phyloP scores from a whole-genome alignment of 2,329 filamentous ascomycete genomes.

The Thermomyces lanuginosus region DNA sequence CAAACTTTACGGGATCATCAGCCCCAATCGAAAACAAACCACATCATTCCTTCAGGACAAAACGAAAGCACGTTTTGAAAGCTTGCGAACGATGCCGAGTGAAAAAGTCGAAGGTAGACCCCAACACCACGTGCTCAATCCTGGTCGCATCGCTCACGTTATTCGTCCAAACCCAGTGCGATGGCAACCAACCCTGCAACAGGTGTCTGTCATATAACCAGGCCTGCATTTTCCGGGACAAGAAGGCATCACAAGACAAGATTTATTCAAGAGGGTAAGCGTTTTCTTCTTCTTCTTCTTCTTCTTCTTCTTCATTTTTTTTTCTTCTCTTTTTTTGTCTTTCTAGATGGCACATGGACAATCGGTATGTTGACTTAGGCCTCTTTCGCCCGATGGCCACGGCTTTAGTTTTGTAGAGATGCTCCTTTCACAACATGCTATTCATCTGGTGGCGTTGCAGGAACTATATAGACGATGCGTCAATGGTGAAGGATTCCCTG shows the following conservation, averaged over 20 bases:
- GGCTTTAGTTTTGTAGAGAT: conserved; percentile 27
- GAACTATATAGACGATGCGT: conserved; percentile 26
- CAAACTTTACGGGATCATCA: conserved; percentile 15
- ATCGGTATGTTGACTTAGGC: too few relatives aligned
- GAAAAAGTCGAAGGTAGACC: conserved; percentile 29
- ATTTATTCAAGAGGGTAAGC: conserved; percentile 28
- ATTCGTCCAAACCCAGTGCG: conserved; percentile 17
- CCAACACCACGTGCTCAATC: conserved; percentile 2
- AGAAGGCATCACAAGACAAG: conserved; percentile 29
- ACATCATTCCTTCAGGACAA: conserved; percentile 27
- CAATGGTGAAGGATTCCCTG: conserved; percentile 28
- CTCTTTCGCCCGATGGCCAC: conserved; percentile 1
- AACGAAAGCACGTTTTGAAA: conserved; percentile 30
- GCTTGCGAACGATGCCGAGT: conserved; percentile 31
- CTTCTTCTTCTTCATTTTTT: too few relatives aligned
- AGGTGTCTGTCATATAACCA: conserved; percentile 29
- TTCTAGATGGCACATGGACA: too few relatives aligned
- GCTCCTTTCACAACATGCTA: conserved; percentile 28
- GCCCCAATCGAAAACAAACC: conserved; percentile 20
- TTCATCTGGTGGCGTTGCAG: conserved; percentile 28
- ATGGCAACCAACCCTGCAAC: conserved; percentile 30
- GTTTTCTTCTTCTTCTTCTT: too few relatives aligned
- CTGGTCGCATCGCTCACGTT: not conserved
- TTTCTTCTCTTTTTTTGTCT: too few relatives aligned
- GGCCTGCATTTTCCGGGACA: conserved; percentile 28